Evolutionary conservation across 768 basidiomycete genomes (phyloP).

Genomic region (Tephrocybe sp.): DNA sequence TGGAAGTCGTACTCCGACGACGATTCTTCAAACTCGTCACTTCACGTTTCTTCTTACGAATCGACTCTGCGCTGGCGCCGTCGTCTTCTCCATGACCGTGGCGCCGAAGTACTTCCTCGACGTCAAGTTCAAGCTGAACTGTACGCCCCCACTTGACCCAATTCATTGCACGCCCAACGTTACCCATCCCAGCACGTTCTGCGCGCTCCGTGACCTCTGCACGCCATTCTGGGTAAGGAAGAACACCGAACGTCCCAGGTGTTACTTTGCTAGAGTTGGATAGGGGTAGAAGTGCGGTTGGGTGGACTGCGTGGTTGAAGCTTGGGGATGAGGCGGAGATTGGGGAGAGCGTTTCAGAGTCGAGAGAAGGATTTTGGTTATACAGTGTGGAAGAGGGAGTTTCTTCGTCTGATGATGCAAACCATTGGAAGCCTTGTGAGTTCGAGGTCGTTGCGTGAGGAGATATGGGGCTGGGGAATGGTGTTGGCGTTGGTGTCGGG

Average conservation of each 20-base stretch:
- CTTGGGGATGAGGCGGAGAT: constrained; percentile 10
- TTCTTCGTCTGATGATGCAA: constrained; percentile 5
- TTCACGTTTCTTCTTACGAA: constrained; percentile 11
- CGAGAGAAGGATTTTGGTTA: not conserved
- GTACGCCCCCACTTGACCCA: constrained; percentile 32
- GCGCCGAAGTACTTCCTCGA: constrained; percentile 18
- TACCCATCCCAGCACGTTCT: constrained; percentile 54
- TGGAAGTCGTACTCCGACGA: constrained; percentile 20
- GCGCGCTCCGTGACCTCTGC: constrained; percentile 47
- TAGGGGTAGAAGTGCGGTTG: constrained; percentile 15
- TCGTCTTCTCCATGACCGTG: constrained; percentile 15
- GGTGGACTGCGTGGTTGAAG: constrained; percentile 14
- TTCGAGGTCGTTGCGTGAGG: not conserved
- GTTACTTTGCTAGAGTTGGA: constrained; percentile 13
- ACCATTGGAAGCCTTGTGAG: constrained; percentile 6
- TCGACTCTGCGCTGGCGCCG: constrained; percentile 2
- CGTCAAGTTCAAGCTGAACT: constrained; percentile 16
- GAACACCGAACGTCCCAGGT: constrained; percentile 30
- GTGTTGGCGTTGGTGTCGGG: constrained; percentile 25
- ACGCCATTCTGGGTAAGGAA: constrained; percentile 72
- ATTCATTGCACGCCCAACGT: constrained; percentile 53
- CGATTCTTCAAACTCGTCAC: constrained; percentile 18
- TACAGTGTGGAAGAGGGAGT: not conserved
- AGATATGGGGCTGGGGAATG: constrained; percentile 24
- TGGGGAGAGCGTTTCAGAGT: not conserved